Evolutionary conservation across 257 asterid genomes (phyloP).

Genomic region (Solanum appendiculatum): DNA sequence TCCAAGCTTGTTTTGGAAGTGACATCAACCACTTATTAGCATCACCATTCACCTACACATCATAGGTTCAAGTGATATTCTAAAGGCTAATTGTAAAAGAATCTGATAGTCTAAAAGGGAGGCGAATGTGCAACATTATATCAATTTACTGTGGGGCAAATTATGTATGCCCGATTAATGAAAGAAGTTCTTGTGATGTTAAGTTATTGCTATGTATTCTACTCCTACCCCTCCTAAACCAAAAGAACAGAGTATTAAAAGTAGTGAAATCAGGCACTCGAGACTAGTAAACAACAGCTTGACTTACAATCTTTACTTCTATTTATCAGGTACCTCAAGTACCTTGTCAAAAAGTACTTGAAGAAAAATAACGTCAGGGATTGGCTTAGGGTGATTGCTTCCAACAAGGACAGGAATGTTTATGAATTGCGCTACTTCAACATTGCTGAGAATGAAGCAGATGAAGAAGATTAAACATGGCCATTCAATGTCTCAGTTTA

Average conservation of each 20-base stretch:
- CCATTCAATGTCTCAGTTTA: background rate
- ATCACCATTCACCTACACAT: background rate
- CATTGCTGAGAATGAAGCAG: slow-evolving; percentile 78
- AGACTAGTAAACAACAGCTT: background rate
- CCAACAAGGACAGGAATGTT: slow-evolving; percentile 69
- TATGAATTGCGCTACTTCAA: slow-evolving; percentile 73
- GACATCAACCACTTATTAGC: background rate
- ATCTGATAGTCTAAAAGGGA: background rate
- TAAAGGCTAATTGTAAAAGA: background rate
- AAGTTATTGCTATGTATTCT: background rate
- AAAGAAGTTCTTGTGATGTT: background rate
- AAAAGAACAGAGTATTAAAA: background rate
- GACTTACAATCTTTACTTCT: background rate
- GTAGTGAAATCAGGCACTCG: background rate
- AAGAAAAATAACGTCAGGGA: slow-evolving; percentile 75
- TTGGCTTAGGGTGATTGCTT: slow-evolving; percentile 78
- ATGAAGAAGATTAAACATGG: slow-evolving; percentile 37
- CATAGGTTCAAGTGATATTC: background rate
- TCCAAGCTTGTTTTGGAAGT: background rate
- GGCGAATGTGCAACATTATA: background rate
- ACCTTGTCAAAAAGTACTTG: slow-evolving; percentile 71
- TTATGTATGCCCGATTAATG: background rate
- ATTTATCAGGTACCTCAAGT: slow-evolving; percentile 51
- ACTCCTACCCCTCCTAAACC: background rate
- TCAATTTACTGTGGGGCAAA: background rate